These are phyloP conservation scores for Filobasidium floriforme DNA, from an alignment of 768 basidiomycete genomes.

Conservation along the genomic window DNA sequence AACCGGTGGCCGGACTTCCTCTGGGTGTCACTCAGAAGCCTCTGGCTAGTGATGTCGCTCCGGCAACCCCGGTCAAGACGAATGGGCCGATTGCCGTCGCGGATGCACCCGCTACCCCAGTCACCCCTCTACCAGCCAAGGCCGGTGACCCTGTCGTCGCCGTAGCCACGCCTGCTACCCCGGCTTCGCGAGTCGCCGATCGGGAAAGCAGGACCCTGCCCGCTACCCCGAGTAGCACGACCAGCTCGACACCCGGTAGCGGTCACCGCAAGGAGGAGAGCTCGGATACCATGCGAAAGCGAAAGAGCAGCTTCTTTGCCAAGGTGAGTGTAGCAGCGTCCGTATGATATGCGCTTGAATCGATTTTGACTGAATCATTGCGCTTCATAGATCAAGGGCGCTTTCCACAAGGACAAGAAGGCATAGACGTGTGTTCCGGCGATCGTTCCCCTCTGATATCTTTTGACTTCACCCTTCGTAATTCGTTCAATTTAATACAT, in stretches of 20 bases:
- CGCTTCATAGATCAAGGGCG: conserved; percentile 14
- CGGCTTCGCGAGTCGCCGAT: conserved; percentile 13
- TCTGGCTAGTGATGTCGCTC: conserved; percentile 20
- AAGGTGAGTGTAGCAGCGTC: conserved; percentile 30
- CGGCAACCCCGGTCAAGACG: conserved; percentile 30
- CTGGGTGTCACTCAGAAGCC: conserved; percentile 16
- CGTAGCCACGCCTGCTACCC: conserved; percentile 8
- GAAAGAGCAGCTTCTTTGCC: conserved; percentile 39
- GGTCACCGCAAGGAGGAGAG: conserved; percentile 18
- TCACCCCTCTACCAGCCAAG: background rate
- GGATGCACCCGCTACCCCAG: conserved; percentile 20
- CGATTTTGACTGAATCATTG: background rate
- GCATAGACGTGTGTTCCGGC: background rate
- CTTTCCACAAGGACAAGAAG: conserved; percentile 21
- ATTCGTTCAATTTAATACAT: background rate
- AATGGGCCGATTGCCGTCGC: background rate
- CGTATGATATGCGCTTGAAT: background rate
- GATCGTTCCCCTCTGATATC: background rate
- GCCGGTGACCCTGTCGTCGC: conserved; percentile 8
- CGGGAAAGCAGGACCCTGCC: conserved; percentile 23
- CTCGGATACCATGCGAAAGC: conserved; percentile 32
- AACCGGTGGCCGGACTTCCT: conserved; percentile 15
- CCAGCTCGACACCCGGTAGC: conserved; percentile 27
- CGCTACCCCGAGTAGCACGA: conserved; percentile 29
- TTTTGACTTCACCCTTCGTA: background rate